Evolutionary conservation across 305 asterid genomes (phyloP).

Genomic region (Fraxinus angustifolia): DNA sequence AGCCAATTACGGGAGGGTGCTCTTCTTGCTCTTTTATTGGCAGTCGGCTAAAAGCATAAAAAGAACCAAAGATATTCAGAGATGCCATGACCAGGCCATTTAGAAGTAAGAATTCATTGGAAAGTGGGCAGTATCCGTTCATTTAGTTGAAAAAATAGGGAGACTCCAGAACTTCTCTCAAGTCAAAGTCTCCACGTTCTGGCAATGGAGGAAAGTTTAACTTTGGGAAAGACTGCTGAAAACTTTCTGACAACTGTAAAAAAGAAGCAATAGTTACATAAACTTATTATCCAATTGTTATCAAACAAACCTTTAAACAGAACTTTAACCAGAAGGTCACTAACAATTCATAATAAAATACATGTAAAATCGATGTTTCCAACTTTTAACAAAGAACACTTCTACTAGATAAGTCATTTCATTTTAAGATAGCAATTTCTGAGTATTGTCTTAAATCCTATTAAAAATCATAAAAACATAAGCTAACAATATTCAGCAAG

Average conservation of each 20-base stretch:
- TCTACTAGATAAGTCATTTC: not conserved
- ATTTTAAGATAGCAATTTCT: not conserved
- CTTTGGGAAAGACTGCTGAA: conserved; percentile 63
- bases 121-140: conserved; percentile 10
- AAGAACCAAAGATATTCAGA: not conserved
- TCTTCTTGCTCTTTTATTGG: conserved; percentile 4
- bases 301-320: not conserved
- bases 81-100: not conserved
- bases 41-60: conserved; percentile 1
- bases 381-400: not conserved
- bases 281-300: not conserved
- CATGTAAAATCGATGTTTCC: not conserved
- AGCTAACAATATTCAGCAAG: not conserved
- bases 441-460: not conserved
- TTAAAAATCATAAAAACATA: not conserved
- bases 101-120: conserved; percentile 8
- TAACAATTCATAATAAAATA: not conserved
- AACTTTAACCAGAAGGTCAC: not conserved
- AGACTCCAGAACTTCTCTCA: conserved; percentile 73
- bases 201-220: conserved; percentile 80
- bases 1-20: not conserved
- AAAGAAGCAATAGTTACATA: not conserved
- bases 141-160: conserved; percentile 88
- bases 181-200: conserved; percentile 82
- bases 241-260: conserved; percentile 63